Conservation (phyloP, 495 filamentous ascomycete species). For the Pyrenula aspistea region DNA sequence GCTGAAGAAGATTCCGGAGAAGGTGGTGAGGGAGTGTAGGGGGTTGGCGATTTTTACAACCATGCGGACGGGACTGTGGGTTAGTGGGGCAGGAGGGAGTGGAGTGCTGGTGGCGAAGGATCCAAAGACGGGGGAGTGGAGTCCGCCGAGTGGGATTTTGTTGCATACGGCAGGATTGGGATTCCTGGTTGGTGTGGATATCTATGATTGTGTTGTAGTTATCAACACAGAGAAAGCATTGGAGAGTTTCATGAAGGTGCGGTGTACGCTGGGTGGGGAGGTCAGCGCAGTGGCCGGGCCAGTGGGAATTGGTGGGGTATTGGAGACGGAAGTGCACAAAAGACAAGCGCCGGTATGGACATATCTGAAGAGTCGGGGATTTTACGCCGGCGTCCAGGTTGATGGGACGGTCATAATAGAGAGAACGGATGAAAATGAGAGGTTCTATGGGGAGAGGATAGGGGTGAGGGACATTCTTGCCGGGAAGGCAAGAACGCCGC, state of each 20-base stretch:
- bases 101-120: constrained; percentile 71
- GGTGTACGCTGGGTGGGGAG: constrained; percentile 68
- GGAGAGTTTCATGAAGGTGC: constrained; percentile 65
- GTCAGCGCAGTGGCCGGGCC: constrained; percentile 68
- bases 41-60: constrained; percentile 86
- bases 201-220: constrained; percentile 86
- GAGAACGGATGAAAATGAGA: constrained; percentile 78
- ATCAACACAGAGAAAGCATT: constrained; percentile 76
- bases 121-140: constrained; percentile 71
- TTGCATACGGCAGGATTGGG: constrained; percentile 76
- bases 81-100: constrained; percentile 76
- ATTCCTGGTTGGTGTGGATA: constrained; percentile 83
- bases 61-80: constrained; percentile 85
- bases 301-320: constrained; percentile 57
- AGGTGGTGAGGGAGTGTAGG: constrained; percentile 75
- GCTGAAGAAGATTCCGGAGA: constrained; percentile 69
- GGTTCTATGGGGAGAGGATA: constrained; percentile 66
- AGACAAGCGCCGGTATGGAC: constrained; percentile 67
- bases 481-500: constrained; percentile 60
- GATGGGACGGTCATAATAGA: constrained; percentile 80
- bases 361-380: constrained; percentile 78
- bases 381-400: constrained; percentile 70
- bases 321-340: constrained; percentile 64
- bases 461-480: constrained; percentile 70
- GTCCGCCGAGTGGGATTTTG: constrained; percentile 75